A percentile compares a stretch with the other conserved stretches of the same genome.
Evolutionary conservation across 371 early-diverging fungal genomes (phyloP).

Genomic region (Dichotomocladium elegans): DNA sequence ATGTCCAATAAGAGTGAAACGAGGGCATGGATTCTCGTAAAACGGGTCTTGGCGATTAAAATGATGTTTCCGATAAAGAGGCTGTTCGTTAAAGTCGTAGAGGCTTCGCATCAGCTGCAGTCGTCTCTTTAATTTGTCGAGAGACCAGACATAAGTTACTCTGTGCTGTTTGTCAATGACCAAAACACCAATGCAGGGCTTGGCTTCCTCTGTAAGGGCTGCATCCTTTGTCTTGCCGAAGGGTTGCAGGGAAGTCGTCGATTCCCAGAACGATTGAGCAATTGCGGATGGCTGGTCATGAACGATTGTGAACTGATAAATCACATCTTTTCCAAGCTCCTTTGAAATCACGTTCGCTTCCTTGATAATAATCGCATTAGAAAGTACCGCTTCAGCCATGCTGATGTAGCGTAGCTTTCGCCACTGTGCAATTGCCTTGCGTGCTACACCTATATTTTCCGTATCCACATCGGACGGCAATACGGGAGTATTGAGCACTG

Average conservation of each 20-base stretch:
- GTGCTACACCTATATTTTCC: constrained; percentile 11
- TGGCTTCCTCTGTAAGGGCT: constrained; percentile 20
- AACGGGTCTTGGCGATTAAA: constrained; percentile 73
- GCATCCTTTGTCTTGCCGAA: constrained; percentile 52
- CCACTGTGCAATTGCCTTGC: constrained; percentile 41
- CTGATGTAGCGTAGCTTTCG: constrained; percentile 55
- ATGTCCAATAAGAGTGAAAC: constrained; percentile 64
- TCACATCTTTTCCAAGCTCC: constrained; percentile 71
- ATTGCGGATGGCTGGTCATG: constrained; percentile 52
- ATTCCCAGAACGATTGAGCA: too few relatives aligned
- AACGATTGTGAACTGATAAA: constrained; percentile 78
- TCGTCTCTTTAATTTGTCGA: constrained; percentile 58
- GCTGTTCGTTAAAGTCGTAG: constrained; percentile 67
- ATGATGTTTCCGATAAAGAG: constrained; percentile 63
- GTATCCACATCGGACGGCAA: constrained; percentile 13
- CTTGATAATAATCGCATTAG: constrained; percentile 71
- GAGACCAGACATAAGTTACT: constrained; percentile 69
- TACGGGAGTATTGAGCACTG: too few relatives aligned
- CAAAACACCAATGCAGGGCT: constrained; percentile 61
- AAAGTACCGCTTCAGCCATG: too few relatives aligned
- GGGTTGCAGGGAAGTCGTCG: constrained; percentile 53
- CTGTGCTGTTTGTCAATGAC: constrained; percentile 68
- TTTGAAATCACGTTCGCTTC: constrained; percentile 85
- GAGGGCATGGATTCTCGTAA: constrained; percentile 54
- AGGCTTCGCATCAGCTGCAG: constrained; percentile 78